phyloP scores from a whole-genome alignment of 1,284 basidiomycete species.

The Ustilago cynodontis region DNA sequence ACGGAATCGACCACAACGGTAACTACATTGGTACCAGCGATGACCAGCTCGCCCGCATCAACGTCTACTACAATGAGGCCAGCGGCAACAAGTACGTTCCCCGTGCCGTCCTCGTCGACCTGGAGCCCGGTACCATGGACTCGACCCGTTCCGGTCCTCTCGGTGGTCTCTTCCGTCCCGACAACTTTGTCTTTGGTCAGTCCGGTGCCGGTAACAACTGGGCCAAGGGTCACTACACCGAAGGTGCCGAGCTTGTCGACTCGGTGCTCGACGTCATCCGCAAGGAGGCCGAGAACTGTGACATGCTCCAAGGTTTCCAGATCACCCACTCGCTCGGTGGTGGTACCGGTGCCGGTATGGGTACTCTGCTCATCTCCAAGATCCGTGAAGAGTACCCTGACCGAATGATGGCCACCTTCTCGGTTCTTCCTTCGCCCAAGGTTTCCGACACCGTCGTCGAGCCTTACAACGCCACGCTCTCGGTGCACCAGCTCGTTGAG shows the following conservation, averaged over 20 bases:
- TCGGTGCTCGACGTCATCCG: slow-evolving; percentile 76
- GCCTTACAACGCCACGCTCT: slow-evolving; percentile 91
- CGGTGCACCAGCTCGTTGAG: slow-evolving; percentile 90
- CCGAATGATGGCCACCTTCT: slow-evolving; percentile 93
- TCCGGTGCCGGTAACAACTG: slow-evolving; percentile 88
- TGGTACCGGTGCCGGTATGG: slow-evolving; percentile 73
- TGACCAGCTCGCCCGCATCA: slow-evolving; percentile 96
- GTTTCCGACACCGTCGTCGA: slow-evolving; percentile 97
- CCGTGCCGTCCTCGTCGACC: slow-evolving; percentile 88
- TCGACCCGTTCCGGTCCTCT: slow-evolving; percentile 76
- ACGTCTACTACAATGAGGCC: slow-evolving; percentile 70
- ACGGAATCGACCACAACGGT: slow-evolving; percentile 92
- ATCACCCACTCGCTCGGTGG: slow-evolving; percentile 92
- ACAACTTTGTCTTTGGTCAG: slow-evolving; percentile 78
- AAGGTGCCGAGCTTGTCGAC: slow-evolving; percentile 86
- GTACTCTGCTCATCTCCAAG: slow-evolving; percentile 69
- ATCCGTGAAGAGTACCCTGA: slow-evolving; percentile 72
- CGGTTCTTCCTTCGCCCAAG: slow-evolving; percentile 89
- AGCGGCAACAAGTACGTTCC: slow-evolving; percentile 84
- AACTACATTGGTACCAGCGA: slow-evolving; percentile 89
- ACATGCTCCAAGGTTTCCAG: slow-evolving; percentile 93
- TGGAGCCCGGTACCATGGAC: slow-evolving; percentile 91
- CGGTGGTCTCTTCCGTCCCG: slow-evolving; percentile 85
- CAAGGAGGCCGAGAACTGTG: slow-evolving; percentile 78
- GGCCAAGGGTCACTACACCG: slow-evolving; percentile 77